Evolutionary conservation across 2,329 filamentous ascomycete genomes (phyloP), one percentile per base, ranked within the genome.

Genomic region (Beauveria rudraprayagi): DNA sequence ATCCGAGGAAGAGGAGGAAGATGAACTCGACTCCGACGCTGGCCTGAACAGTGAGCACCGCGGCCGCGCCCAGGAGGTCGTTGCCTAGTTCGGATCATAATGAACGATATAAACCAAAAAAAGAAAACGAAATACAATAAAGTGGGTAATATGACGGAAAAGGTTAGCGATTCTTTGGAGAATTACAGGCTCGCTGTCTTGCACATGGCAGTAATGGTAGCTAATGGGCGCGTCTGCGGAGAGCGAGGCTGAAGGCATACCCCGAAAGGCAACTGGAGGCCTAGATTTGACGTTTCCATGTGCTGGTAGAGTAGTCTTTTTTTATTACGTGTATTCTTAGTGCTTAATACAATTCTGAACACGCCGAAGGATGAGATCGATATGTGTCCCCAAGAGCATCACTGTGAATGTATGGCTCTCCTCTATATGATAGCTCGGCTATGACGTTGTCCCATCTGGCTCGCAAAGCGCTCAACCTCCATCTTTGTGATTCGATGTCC

Each of bases 401-500:
- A 43, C 41, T 28, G 11, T 16, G 3, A 14, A 24, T 6, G 46
- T 16, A 37, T 61, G 34, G 61, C 48, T 16, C 11, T 64, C 47
- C 34, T 64, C 47, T 53, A 63, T 11, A 26, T 28, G 5, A 53
- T 10, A 41, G 37, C 41, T 24, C 40, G 60, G 28, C 46, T n/a
- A 54, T 48, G 17, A 30, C 5, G 14, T 37, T 41, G 53, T 64
- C 63, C 74, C 56, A 79, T 68, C 69, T 86, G 83, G 63, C 84
- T 86, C 1, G 75, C 74, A 70, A 87, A 88, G 65, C 93, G 88
- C 71, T 97, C 92, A 52, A 94, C 80, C 73, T 97, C 92, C 68
- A 99, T 91, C 77, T 89, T 93, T 62, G 82, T 85, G 66, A 99
- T 90, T 71, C 96, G 85, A 66, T 89, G 79, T 0, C 93, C 92